Percentiles rank a stretch among this genome's conserved stretches.
These are phyloP conservation scores for Penicillium tannophilum DNA, from an alignment of 495 filamentous ascomycete genomes.

Conservation along the genomic window DNA sequence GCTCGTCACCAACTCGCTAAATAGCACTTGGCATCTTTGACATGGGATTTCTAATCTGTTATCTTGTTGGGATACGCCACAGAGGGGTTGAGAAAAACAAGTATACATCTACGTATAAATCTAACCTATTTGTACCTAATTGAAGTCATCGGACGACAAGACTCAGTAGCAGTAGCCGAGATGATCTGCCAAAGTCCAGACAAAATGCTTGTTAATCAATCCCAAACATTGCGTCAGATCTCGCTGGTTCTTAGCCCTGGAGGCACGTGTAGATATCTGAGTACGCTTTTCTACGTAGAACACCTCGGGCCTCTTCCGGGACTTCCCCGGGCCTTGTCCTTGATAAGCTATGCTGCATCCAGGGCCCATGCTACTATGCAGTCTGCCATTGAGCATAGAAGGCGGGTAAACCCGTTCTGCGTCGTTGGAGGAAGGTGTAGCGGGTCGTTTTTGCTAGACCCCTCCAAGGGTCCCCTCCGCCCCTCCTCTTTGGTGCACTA, in stretches of 20 bases:
- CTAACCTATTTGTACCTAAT: not conserved
- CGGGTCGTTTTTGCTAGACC: not conserved
- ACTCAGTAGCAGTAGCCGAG: not conserved
- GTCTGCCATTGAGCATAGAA: not conserved
- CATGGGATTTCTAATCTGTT: not conserved
- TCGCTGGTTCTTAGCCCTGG: not conserved
- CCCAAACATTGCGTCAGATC: constrained; percentile 3
- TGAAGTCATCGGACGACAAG: not conserved
- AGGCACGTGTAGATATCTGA: not conserved
- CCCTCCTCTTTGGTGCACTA: too few relatives aligned
- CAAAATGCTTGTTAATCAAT: constrained; percentile 1
- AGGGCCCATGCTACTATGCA: not conserved
- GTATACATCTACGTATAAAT: not conserved
- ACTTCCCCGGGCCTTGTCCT: not conserved
- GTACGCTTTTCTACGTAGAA: not conserved
- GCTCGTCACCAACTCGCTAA: not conserved
- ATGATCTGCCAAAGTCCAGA: not conserved
- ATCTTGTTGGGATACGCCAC: constrained; percentile 1
- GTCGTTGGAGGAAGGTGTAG: not conserved
- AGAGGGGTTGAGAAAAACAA: not conserved
- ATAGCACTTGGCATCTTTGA: not conserved
- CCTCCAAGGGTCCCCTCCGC: not conserved
- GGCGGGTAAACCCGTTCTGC: not conserved
- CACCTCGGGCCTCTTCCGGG: too few relatives aligned
- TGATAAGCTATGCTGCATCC: constrained; percentile 1